phyloP scores from a whole-genome alignment of 768 basidiomycete genomes.

The Naganishia vaughanmartiniae region DNA sequence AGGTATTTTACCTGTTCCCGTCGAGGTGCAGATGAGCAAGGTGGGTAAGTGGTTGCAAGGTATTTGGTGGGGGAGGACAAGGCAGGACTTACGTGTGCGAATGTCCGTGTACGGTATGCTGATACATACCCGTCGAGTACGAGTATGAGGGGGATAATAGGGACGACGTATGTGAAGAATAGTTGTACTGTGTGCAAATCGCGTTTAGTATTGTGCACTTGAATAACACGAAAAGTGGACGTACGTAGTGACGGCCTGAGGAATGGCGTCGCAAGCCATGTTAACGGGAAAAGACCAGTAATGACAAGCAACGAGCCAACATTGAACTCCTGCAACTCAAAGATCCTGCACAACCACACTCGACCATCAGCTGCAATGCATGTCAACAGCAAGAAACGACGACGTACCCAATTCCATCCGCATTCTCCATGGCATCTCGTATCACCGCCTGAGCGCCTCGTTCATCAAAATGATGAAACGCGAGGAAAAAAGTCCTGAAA shows the following conservation, averaged over 20 bases:
- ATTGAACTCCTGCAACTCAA: slow-evolving; percentile 45
- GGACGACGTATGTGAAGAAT: slow-evolving; percentile 48
- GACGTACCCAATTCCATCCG: slow-evolving; percentile 47
- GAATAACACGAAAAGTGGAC: too few relatives aligned
- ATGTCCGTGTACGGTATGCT: slow-evolving; percentile 39
- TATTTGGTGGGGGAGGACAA: too few relatives aligned
- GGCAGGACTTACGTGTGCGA: slow-evolving; percentile 37
- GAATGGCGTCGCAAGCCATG: slow-evolving; percentile 41
- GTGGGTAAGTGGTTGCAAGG: too few relatives aligned
- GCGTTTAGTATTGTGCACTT: too few relatives aligned
- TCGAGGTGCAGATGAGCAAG: too few relatives aligned
- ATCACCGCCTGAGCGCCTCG: slow-evolving; percentile 40
- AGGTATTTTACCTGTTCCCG: slow-evolving; percentile 34
- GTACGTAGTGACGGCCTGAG: slow-evolving; percentile 34
- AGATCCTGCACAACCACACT: slow-evolving; percentile 37
- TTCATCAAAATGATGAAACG: slow-evolving; percentile 50
- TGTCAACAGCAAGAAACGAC: too few relatives aligned
- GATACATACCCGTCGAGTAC: slow-evolving; percentile 47
- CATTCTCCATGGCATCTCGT: slow-evolving; percentile 43
- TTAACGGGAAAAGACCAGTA: slow-evolving; percentile 36
- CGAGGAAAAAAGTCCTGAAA: slow-evolving; percentile 48
- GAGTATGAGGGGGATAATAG: slow-evolving; percentile 45
- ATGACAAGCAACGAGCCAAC: slow-evolving; percentile 39
- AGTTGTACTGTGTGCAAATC: slow-evolving; percentile 34
- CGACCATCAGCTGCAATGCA: too few relatives aligned